Evolutionary conservation across 495 filamentous ascomycete species (phyloP).

Genomic region (Xylaria sp.): DNA sequence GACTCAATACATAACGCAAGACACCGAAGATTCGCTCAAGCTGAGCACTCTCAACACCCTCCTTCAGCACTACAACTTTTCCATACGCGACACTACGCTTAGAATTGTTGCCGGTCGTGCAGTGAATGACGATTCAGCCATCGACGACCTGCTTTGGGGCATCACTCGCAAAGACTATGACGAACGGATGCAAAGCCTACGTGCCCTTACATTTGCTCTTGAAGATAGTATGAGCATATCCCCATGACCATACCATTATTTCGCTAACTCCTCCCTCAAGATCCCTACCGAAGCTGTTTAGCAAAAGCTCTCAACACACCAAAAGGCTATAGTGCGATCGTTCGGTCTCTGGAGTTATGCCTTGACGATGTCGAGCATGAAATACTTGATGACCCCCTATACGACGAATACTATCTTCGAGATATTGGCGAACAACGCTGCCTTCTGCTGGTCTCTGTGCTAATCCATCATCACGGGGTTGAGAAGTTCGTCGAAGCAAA

Average conservation of each 20-base stretch:
- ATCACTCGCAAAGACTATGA: slow-evolving; percentile 59
- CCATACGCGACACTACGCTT: slow-evolving; percentile 59
- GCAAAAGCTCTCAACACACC: slow-evolving; percentile 43
- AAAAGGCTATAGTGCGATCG: slow-evolving; percentile 57
- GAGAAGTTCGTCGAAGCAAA: slow-evolving; percentile 54
- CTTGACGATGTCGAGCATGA: slow-evolving; percentile 57
- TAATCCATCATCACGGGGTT: slow-evolving; percentile 50
- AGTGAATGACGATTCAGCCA: slow-evolving; percentile 50
- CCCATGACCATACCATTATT: not conserved
- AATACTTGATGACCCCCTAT: slow-evolving; percentile 51
- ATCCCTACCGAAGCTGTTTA: slow-evolving; percentile 35
- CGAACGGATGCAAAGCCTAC: slow-evolving; percentile 55
- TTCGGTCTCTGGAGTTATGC: slow-evolving; percentile 58
- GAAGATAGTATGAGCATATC: slow-evolving; percentile 42
- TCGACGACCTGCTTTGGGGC: slow-evolving; percentile 55
- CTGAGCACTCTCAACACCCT: slow-evolving; percentile 57
- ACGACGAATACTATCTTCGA: slow-evolving; percentile 60
- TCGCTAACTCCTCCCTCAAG: slow-evolving; percentile 29
- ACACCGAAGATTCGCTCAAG: slow-evolving; percentile 63
- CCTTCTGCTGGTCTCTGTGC: slow-evolving; percentile 53
- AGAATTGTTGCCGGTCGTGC: slow-evolving; percentile 61
- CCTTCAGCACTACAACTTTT: slow-evolving; percentile 58
- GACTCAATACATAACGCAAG: slow-evolving; percentile 65
- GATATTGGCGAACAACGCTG: slow-evolving; percentile 60
- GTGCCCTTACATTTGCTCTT: slow-evolving; percentile 52